Percentiles rank a stretch among this genome's conserved stretches.
These are phyloP conservation scores for Delitschia confertaspora DNA, from an alignment of 495 filamentous ascomycete genomes.

Conservation along the genomic window DNA sequence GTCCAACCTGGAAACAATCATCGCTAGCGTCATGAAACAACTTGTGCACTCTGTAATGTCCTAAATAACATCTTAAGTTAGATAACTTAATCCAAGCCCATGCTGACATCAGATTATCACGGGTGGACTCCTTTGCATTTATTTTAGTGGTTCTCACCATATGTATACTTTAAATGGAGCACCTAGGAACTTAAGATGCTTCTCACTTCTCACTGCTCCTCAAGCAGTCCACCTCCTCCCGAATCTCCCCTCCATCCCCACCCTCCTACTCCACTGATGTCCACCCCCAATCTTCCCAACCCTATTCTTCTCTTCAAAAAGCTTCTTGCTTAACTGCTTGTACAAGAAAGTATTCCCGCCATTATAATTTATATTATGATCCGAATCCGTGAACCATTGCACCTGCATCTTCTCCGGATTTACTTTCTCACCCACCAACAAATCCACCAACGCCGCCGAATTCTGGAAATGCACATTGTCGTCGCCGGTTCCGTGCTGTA, in stretches of 20 bases:
- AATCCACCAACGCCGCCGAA: constrained; percentile 43
- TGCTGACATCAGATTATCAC: too few species aligned
- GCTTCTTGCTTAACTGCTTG: constrained; percentile 42
- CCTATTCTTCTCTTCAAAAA: constrained; percentile 43
- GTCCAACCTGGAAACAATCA: too few species aligned
- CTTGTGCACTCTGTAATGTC: too few species aligned
- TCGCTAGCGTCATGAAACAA: too few species aligned
- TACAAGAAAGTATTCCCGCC: constrained; percentile 41
- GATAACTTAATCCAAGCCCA: too few species aligned
- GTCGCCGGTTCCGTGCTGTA: constrained; percentile 50
- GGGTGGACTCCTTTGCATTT: too few species aligned
- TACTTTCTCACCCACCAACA: constrained; percentile 42
- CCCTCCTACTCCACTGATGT: constrained; percentile 40
- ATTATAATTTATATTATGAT: constrained; percentile 45
- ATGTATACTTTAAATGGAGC: too few species aligned
- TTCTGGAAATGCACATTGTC: constrained; percentile 57
- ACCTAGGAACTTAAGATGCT: too few species aligned
- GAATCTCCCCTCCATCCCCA: neutral
- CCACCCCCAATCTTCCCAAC: constrained; percentile 18
- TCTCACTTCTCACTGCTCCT: too few species aligned
- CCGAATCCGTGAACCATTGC: constrained; percentile 47
- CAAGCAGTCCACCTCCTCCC: too few species aligned
- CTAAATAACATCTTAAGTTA: too few species aligned
- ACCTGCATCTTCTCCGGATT: constrained; percentile 45
- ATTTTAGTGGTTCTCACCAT: too few species aligned